Base-by-base conservation (phyloP, 2,329 filamentous ascomycete genomes). In the Colletotrichum filicis region DNA sequence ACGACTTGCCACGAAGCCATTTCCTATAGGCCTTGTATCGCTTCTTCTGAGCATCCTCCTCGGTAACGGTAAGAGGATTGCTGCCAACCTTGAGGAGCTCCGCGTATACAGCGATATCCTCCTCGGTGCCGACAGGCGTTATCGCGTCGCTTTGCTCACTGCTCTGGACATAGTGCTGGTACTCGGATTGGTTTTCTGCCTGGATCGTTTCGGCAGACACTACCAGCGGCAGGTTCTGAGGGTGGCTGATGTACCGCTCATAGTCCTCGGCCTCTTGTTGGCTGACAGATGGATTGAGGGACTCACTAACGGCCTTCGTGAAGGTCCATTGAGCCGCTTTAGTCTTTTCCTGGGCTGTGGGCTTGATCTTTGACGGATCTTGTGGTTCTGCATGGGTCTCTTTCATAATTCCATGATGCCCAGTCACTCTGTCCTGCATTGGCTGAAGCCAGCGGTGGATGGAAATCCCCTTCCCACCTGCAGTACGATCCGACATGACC, bases 11-110 rank as follows among this genome's bases (percentile, higher is more conserved):
- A 74, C 92, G 90, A 79, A 99, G 86, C 96, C 97, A 99, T 83
- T 98, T 97, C 78, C 92, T 87, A 83, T 99, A 99, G 11, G 95
- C 94, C 84, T 98, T 98, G 83, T 99, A 99, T 77, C 97, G 88
- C 88, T 98, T 98, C 89, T 97, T 98, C 53, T 89, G 88, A 58
- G 92, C 88, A 81, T 98, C 97, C 79, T 97, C 95, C 57, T 95
- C 92, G 1, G 92, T 92, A 16, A 98, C 96, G 2, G 94, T 97
- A 65, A 99, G 84, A 22, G 95, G 94, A 78, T 98, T 94, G 74
- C 97, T 93, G 5, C 90, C 91, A 14, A 97, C 90, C 56, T 88
- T 90, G 68, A 98, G 82, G 78, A 97, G 93, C 74, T 97, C 94
- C 35, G 86, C 86, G 82, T 97, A 98, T 71, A 94, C 90, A 24